Evolutionary conservation across 1,284 basidiomycete genomes (phyloP), one percentile per base, ranked within the genome.

Genomic region (Cutaneotrichosporon daszewskae): DNA sequence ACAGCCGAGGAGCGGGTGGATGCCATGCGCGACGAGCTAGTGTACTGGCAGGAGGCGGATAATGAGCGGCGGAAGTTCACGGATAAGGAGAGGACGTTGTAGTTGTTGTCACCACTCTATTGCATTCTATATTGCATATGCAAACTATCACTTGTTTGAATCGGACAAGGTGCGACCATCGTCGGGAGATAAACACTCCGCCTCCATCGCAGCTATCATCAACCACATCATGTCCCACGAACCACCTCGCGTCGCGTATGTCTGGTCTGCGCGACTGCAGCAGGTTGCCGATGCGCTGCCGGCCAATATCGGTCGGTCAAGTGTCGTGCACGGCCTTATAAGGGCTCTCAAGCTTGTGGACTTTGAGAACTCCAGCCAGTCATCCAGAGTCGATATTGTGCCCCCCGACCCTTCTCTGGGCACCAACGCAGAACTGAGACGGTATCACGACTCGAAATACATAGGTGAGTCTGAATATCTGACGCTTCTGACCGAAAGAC

Each of bases 231-330:
- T 31, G 28, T 31, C 28, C 9, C 13, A 31, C 28, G 16, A 8
- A 11, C 28, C 28, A 31, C 28, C 7, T 31, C 19, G 19, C 33
- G 45, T 37, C 5, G 45, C 43, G 1, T 71, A 69, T 39, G 48
- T 71, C 26, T 65, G 65, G 59, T 66, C 62, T 0, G n/a, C 47
- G 10, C 39, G 49, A 9, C 56, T 71, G 3, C 53, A 63, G 49
- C 35, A 40, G 13, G 57, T 57, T 1, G 58, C 57, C 5, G 60
- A 71, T 17, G 72, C 79, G 4, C 76, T 94, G 1, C 91, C 90
- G 0, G 86, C 87, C 1, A 94, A 95, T 64, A 74, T 66, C 40
- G 82, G 83, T 13, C 77, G 91, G n/a, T 90, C 89, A 0, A 64
- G 79, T 0, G 64, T 88, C 5, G 86, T 92, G 2, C 88, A 95